Evolutionary conservation across 2,329 filamentous ascomycete genomes (phyloP).

Genomic region (Paracorniculantispora psalliotae): DNA sequence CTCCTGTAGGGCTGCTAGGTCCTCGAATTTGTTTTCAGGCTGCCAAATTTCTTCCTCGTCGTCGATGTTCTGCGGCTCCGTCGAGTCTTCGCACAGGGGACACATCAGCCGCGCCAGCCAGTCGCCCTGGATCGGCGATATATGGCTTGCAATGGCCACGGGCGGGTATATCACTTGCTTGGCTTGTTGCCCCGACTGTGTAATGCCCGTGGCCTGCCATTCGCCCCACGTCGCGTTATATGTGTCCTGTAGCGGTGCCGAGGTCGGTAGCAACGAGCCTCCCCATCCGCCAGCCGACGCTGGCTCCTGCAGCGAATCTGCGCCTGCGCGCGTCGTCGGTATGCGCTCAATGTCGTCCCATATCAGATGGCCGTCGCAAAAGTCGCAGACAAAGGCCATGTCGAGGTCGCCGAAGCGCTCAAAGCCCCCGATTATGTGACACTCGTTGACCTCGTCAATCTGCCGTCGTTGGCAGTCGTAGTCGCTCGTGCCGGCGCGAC

Average conservation of each 20-base stretch:
- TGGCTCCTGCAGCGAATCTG: conserved; percentile 21
- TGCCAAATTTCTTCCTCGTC: conserved; percentile 47
- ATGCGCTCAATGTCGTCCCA: conserved; percentile 53
- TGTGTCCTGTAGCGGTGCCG: conserved; percentile 18
- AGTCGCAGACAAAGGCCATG: conserved; percentile 56
- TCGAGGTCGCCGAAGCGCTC: conserved; percentile 51
- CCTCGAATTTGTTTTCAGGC: conserved; percentile 47
- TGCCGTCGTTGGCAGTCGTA: conserved; percentile 34
- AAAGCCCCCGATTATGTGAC: conserved; percentile 50
- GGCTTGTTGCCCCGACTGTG: conserved; percentile 34
- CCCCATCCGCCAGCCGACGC: conserved; percentile 23
- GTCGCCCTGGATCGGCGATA: conserved; percentile 44
- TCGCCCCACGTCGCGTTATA: conserved; percentile 31
- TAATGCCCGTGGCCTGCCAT: conserved; percentile 49
- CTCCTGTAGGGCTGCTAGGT: conserved; percentile 44
- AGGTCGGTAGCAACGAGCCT: conserved; percentile 20
- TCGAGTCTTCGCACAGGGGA: conserved; percentile 52
- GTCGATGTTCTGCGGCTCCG: conserved; percentile 37
- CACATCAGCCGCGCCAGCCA: conserved; percentile 50
- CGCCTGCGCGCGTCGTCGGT: conserved; percentile 40
- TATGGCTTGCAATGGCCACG: conserved; percentile 53
- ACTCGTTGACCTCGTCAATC: conserved; percentile 46
- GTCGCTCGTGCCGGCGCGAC: conserved; percentile 21
- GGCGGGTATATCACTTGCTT: conserved; percentile 54
- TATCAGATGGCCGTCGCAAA: conserved; percentile 55